Evolutionary conservation across 768 basidiomycete genomes (phyloP).

Genomic region (Lanmaoa pseudosensibilis): DNA sequence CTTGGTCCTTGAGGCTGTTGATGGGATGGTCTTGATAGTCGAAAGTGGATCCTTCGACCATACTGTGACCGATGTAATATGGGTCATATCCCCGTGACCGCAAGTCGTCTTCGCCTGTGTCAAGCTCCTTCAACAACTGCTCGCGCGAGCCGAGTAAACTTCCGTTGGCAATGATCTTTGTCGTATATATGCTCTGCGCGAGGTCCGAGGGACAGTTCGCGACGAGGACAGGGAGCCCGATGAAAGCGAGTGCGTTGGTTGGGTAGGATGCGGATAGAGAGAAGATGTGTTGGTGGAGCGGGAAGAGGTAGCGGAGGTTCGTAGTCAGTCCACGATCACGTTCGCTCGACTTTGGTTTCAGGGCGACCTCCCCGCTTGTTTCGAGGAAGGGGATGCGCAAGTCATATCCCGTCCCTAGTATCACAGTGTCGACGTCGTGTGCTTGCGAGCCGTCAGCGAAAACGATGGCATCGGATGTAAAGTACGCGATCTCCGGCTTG

Average conservation of each 20-base stretch:
- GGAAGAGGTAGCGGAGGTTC: constrained; percentile 56
- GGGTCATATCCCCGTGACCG: constrained; percentile 49
- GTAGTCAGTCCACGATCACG: constrained; percentile 36
- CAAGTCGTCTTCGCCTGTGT: constrained; percentile 40
- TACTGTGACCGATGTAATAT: constrained; percentile 47
- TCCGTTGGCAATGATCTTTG: constrained; percentile 45
- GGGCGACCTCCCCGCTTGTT: constrained; percentile 23
- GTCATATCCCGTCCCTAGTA: constrained; percentile 59
- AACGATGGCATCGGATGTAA: constrained; percentile 43
- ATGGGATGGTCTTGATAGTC: constrained; percentile 43
- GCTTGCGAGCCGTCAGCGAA: constrained; percentile 48
- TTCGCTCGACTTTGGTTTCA: constrained; percentile 17
- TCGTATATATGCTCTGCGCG: constrained; percentile 50
- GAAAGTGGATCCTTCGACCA: constrained; percentile 34
- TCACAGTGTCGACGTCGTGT: constrained; percentile 43
- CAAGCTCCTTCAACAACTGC: constrained; percentile 42
- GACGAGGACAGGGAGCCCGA: constrained; percentile 51
- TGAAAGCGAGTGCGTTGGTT: constrained; percentile 52
- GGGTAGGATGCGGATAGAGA: constrained; percentile 49
- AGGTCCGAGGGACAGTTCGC: constrained; percentile 49
- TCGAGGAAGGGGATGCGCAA: constrained; percentile 50
- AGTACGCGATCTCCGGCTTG: constrained; percentile 50
- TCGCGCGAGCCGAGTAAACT: constrained; percentile 41
- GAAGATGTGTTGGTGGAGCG: constrained; percentile 53
- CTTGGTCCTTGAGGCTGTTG: constrained; percentile 11